phyloP scores from a whole-genome alignment of 805 yeast species.

The Saturnispora gosingensis region DNA sequence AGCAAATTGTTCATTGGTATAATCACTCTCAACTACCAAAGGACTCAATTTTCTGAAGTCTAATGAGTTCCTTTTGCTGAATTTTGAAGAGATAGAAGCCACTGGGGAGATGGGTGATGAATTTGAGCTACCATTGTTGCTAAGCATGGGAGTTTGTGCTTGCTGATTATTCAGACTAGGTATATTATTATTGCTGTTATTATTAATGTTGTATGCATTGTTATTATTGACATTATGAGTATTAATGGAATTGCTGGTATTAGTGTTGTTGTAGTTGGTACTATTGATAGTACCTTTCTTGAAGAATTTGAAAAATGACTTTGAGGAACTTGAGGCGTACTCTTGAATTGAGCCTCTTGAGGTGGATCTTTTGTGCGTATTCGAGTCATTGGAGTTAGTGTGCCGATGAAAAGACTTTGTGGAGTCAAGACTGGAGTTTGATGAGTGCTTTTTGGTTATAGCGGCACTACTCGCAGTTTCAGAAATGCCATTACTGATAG shows the following conservation, averaged over 20 bases:
- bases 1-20: neutral
- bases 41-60: slow-evolving; percentile 2
- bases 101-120: slow-evolving; percentile 5
- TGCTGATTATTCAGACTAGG: neutral
- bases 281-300: slow-evolving; percentile 13
- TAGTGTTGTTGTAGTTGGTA: neutral
- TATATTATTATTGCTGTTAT: neutral
- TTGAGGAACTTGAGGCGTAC: slow-evolving; percentile 20
- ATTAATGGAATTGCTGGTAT: neutral
- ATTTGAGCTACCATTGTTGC: neutral
- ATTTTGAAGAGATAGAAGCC: neutral
- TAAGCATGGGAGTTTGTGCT: neutral
- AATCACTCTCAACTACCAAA: neutral
- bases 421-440: slow-evolving; percentile 4
- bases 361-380: slow-evolving; percentile 29
- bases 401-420: neutral
- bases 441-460: neutral
- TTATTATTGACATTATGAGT: no score
- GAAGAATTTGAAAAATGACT: slow-evolving; percentile 25
- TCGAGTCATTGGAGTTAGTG: slow-evolving; percentile 40
- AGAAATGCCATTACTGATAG: neutral
- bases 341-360: slow-evolving; percentile 24
- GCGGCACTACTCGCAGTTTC: neutral
- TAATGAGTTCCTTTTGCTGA: neutral
- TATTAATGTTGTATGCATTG: no score